Evolutionary conservation across 305 asterid genomes (phyloP).

Genomic region (Solanum chacoense): DNA sequence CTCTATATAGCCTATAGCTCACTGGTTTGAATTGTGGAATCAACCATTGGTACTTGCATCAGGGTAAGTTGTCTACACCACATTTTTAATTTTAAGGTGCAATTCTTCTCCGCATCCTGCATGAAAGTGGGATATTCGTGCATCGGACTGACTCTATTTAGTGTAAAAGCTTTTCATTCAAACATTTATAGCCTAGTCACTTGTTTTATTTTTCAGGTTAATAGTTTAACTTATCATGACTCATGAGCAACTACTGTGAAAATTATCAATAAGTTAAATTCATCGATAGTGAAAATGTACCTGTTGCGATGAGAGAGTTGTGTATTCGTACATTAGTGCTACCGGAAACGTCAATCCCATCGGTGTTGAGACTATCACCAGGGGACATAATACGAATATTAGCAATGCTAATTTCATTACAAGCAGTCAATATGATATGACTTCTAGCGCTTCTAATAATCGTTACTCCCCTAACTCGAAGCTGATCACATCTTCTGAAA

Average conservation of each 20-base stretch:
- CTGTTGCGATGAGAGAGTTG: conserved; percentile 46
- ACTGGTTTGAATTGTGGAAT: background rate
- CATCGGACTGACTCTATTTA: background rate
- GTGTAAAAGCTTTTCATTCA: background rate
- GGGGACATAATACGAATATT: conserved; percentile 46
- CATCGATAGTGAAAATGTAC: conserved; percentile 4
- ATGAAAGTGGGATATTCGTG: background rate
- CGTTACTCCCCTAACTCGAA: conserved; percentile 32
- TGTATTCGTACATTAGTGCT: conserved; percentile 25
- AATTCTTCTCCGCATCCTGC: background rate
- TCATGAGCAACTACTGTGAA: too few relatives aligned
- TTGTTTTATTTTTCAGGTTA: background rate
- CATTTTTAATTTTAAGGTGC: background rate
- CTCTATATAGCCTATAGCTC: background rate
- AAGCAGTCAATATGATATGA: conserved; percentile 33
- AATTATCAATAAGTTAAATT: background rate
- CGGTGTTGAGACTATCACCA: conserved; percentile 52
- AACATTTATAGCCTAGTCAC: background rate
- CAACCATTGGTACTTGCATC: background rate
- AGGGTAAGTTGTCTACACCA: background rate
- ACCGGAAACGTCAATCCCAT: conserved; percentile 39
- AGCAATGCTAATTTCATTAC: conserved; percentile 22
- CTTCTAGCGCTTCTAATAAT: conserved; percentile 39
- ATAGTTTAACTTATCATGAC: background rate
- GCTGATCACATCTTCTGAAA: conserved; percentile 40